Percentiles rank a stretch among this genome's conserved stretches.
Evolutionary conservation across 2,329 filamentous ascomycete genomes (phyloP).

Genomic region (Phyllosticta ampelicida): DNA sequence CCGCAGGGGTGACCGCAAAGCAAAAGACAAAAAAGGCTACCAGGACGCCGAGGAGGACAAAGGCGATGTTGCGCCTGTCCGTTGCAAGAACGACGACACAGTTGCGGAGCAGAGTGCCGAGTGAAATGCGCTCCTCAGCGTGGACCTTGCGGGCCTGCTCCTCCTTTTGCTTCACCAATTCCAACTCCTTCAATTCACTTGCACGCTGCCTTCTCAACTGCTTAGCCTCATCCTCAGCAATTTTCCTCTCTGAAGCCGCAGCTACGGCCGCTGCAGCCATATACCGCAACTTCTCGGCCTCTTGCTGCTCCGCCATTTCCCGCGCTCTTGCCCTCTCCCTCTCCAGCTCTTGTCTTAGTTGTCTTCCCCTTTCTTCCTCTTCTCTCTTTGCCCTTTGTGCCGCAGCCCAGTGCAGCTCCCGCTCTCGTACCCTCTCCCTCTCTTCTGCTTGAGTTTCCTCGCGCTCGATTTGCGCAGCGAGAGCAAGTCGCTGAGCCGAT

Average conservation of each 20-base stretch:
- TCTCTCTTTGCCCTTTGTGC: neutral
- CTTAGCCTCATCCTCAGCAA: neutral
- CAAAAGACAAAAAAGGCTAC: neutral
- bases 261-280: constrained; percentile 1
- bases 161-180: neutral
- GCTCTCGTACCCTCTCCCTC: constrained; percentile 18
- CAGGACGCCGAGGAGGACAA: constrained; percentile 14
- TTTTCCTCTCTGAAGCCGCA: constrained; percentile 3
- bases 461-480: constrained; percentile 35
- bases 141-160: neutral
- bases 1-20: constrained; percentile 2
- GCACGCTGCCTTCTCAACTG: neutral
- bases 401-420: neutral
- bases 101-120: constrained; percentile 37
- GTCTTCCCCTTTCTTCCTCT: neutral
- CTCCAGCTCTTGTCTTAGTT: constrained; percentile 12
- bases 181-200: neutral
- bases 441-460: constrained; percentile 24
- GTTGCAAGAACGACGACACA: constrained; percentile 38
- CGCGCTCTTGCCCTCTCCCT: neutral
- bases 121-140: constrained; percentile 24
- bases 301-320: constrained; percentile 11
- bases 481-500: constrained; percentile 45
- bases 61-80: constrained; percentile 39
- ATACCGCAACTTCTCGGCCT: constrained; percentile 15